Evolutionary conservation across 805 yeast species (phyloP), one percentile per base, ranked within the genome.

Genomic region (Sungouiozyma ichnusensis): DNA sequence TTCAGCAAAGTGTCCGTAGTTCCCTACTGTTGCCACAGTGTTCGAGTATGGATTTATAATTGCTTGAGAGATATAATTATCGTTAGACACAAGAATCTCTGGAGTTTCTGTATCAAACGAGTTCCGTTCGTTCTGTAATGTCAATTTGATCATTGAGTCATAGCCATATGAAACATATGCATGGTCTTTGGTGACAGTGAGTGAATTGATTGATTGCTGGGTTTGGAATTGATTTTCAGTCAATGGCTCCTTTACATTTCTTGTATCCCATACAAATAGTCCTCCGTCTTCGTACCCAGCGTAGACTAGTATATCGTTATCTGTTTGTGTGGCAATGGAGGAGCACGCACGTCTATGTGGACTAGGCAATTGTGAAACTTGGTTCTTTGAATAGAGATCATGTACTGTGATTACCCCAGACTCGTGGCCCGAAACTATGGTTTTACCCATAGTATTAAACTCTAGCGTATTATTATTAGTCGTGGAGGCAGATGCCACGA

Each of bases 381-480:
- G 60, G 6, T 47, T 34, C 36, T 58, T 55, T 1, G 53, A 44
- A 20, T 46, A 51, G 3, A 71, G 44, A 47, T 73, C 72, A 64
- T 71, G 70, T 2, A 61, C 36, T 0, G 71, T 52, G 4, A 74
- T 51, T 2, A 58, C 64, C 11, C 67, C 71, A 4, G 63, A 58
- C 16, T 48, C 51, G 45, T 68, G 65, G 2, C 72, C 82, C 2
- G 71, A 73, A 19, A 65, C 55, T 3, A 72, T 53, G 3, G 49
- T 45, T 46, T 69, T 72, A 0, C 69, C 77, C 6, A 56, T 60
- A 16, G 75, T 71, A 20, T 73, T 84, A 52, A 63, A 73, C 45
- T 76, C 79, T 20, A 69, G 53, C 17, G 35, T 17, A 20, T 14
- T 16, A 13, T 27, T 29, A 17, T 16, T 9, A 20, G 14, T 3